Conservation (phyloP, 2,329 filamentous ascomycete species). For the Emergomyces orientalis region DNA sequence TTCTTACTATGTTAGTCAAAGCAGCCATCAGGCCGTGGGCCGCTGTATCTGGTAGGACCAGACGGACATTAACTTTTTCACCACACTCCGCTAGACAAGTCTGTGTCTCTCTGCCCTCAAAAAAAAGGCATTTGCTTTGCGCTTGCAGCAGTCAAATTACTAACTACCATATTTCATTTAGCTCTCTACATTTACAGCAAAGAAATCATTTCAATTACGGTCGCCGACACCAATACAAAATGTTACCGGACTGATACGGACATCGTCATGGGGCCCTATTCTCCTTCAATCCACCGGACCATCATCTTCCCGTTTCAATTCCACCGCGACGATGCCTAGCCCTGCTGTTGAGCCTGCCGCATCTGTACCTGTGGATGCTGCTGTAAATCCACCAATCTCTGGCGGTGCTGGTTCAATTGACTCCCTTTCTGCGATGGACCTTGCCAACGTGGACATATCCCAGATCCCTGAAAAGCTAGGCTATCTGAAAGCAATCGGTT, state of each 20-base stretch:
- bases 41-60: conserved; percentile 33
- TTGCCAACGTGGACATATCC: conserved; percentile 33
- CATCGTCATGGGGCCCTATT: conserved; percentile 1
- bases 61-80: conserved; percentile 22
- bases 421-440: conserved; percentile 17
- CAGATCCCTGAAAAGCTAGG: conserved; percentile 66
- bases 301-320: conserved; percentile 32
- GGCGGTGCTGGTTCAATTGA: conserved; percentile 11
- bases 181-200: conserved; percentile 15
- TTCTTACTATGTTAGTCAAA: conserved; percentile 45
- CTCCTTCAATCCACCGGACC: conserved; percentile 8
- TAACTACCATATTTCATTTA: conserved; percentile 5
- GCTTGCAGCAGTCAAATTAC: neutral
- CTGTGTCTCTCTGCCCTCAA: conserved; percentile 15
- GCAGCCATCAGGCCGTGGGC: conserved; percentile 44
- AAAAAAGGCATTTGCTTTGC: neutral
- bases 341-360: conserved; percentile 17
- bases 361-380: conserved; percentile 11
- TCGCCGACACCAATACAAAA: conserved; percentile 5
- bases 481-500: conserved; percentile 69
- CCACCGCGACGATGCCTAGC: conserved; percentile 18
- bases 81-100: conserved; percentile 30
- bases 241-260: neutral
- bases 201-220: conserved; percentile 6
- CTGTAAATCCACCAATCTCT: conserved; percentile 14